Percentiles rank a stretch among this genome's conserved stretches.
Conservation (phyloP, 1,284 basidiomycete genomes). For the Neonothopanus nambi region DNA sequence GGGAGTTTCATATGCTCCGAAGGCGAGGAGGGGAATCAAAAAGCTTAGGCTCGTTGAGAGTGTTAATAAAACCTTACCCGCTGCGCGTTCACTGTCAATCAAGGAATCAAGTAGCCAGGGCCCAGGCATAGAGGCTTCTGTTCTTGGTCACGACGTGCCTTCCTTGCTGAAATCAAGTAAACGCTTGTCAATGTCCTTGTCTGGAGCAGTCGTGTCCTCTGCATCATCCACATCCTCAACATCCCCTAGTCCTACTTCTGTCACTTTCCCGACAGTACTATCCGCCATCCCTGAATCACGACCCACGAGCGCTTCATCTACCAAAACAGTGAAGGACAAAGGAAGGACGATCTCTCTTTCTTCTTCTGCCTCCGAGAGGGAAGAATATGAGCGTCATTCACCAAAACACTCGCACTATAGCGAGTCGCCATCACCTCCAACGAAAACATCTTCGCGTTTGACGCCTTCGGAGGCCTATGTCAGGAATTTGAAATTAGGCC, state of each 20-base stretch:
- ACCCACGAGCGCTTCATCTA: neutral
- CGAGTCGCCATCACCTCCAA: constrained; percentile 11
- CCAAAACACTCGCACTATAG: neutral
- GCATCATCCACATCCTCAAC: constrained; percentile 17
- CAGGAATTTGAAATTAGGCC: constrained; percentile 41
- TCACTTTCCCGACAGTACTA: constrained; percentile 31
- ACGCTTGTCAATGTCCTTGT: constrained; percentile 9
- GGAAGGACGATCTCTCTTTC: constrained; percentile 2
- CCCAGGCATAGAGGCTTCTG: constrained; percentile 1
- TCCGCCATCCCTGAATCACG: constrained; percentile 43
- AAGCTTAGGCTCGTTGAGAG: constrained; percentile 15
- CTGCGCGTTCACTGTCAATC: neutral
- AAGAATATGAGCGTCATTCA: constrained; percentile 19
- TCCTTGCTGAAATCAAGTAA: constrained; percentile 13
- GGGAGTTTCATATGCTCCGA: constrained; percentile 1
- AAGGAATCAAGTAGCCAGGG: constrained; percentile 4
- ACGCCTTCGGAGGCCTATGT: constrained; percentile 38
- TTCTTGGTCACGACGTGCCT: neutral
- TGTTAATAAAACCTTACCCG: constrained; percentile 3
- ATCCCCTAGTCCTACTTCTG: constrained; percentile 37
- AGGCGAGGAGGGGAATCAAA: constrained; percentile 8
- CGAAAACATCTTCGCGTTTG: constrained; percentile 32
- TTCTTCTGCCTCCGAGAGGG: constrained; percentile 16
- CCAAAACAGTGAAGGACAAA: neutral
- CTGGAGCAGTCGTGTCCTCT: neutral